These are phyloP conservation scores for Echinochloa phyllopogon DNA, from an alignment of 176 grass and related monocot genomes.

Conservation along the genomic window DNA sequence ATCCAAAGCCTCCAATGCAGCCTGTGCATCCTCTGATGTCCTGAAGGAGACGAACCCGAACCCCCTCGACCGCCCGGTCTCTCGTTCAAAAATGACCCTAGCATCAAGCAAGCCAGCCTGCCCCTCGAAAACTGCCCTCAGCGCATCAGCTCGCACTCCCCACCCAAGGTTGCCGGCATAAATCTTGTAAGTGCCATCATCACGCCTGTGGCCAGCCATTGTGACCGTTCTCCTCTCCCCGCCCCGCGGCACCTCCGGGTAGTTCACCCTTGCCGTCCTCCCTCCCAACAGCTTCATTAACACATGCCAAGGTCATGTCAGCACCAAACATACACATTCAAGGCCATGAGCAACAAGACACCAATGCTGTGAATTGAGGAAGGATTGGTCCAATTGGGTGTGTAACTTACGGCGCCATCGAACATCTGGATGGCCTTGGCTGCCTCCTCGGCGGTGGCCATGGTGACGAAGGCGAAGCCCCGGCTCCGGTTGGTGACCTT, in stretches of 20 bases:
- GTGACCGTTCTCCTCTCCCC: constrained; percentile 59
- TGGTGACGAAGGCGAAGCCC: constrained; percentile 92
- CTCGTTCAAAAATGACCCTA: constrained; percentile 80
- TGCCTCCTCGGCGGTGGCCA: constrained; percentile 71
- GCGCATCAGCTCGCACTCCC: constrained; percentile 65
- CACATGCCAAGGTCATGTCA: constrained; percentile 5
- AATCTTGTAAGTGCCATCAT: constrained; percentile 80
- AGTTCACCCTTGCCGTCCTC: constrained; percentile 79
- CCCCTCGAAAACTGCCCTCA: constrained; percentile 64
- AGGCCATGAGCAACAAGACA: neutral
- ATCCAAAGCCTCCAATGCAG: constrained; percentile 74
- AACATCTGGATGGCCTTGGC: constrained; percentile 83
- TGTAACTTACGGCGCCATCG: constrained; percentile 71
- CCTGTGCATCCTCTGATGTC: constrained; percentile 64
- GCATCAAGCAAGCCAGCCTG: constrained; percentile 64
- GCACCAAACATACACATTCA: neutral
- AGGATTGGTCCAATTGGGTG: constrained; percentile 1
- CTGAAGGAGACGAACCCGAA: constrained; percentile 82
- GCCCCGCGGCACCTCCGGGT: constrained; percentile 90
- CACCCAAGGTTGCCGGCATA: constrained; percentile 94
- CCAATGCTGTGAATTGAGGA: neutral
- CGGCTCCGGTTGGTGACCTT: constrained; percentile 82
- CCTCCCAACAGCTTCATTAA: constrained; percentile 71
- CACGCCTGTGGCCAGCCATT: constrained; percentile 45
- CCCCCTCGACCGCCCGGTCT: constrained; percentile 74